phyloP scores from a whole-genome alignment of 2,329 filamentous ascomycete genomes.

The Diaporthe citrichinensis region DNA sequence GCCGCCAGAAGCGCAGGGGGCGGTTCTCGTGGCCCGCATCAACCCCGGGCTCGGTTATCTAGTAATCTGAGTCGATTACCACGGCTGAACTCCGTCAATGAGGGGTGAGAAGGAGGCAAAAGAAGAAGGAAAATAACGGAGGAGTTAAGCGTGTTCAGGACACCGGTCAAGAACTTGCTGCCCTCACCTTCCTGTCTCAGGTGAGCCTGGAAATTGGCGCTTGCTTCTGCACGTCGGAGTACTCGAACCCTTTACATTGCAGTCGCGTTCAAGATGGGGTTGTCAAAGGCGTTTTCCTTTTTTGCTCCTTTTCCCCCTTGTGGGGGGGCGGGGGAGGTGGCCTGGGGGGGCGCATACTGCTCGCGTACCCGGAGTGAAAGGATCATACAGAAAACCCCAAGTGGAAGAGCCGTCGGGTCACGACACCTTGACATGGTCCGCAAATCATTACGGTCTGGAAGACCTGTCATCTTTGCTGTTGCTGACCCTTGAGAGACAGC shows the following conservation, averaged over 20 bases:
- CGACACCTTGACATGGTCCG: not conserved
- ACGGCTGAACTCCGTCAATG: not conserved
- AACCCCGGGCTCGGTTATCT: conserved; percentile 21
- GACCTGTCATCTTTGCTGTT: not conserved
- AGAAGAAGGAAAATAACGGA: not conserved
- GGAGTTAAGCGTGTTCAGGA: conserved; percentile 13
- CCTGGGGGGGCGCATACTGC: not conserved
- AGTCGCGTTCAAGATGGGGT: not conserved
- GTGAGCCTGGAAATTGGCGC: conserved; percentile 2
- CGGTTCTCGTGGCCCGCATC: conserved; percentile 21
- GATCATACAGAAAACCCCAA: not conserved
- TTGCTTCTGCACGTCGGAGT: not conserved
- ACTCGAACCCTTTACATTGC: not conserved
- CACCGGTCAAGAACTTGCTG: conserved; percentile 20
- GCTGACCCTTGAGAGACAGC: not conserved
- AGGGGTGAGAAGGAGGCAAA: not conserved
- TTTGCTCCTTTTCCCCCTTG: too few relatives aligned
- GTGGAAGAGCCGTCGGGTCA: not conserved
- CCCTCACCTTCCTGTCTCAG: conserved; percentile 17
- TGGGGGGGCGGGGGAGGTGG: not conserved
- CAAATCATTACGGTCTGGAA: not conserved
- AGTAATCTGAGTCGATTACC: not conserved
- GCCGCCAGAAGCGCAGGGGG: conserved; percentile 1
- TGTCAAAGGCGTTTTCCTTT: not conserved
- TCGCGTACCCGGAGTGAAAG: not conserved